Conservation (phyloP, 2,329 filamentous ascomycete genomes). For the Alternaria novae-zelandiae region DNA sequence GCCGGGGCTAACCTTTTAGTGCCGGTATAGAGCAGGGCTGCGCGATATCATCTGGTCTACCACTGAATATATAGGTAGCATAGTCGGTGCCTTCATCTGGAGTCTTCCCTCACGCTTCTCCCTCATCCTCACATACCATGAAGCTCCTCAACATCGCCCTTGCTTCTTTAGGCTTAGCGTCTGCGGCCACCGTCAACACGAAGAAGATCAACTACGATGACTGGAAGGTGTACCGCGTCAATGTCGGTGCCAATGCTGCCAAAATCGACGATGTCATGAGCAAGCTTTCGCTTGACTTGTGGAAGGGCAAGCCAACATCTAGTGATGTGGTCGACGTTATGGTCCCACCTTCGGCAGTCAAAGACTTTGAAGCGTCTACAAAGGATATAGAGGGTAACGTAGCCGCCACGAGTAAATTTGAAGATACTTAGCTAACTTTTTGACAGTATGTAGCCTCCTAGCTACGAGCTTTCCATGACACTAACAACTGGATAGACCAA, state of each 20-base stretch:
- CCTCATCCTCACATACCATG: slow-evolving; percentile 23
- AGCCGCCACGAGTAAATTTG: neutral
- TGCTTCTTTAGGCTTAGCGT: slow-evolving; percentile 40
- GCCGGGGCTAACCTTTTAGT: neutral
- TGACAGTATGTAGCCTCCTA: neutral
- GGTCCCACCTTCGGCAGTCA: slow-evolving; percentile 40
- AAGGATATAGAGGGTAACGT: slow-evolving; percentile 23
- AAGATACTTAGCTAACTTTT: neutral
- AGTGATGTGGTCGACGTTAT: slow-evolving; percentile 46
- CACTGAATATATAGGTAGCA: neutral
- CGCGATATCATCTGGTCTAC: neutral
- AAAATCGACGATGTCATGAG: slow-evolving; percentile 38
- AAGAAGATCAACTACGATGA: slow-evolving; percentile 43
- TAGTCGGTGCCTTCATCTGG: neutral
- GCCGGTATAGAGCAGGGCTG: neutral
- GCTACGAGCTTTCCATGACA: neutral
- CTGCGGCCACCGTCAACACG: slow-evolving; percentile 37
- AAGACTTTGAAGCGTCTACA: slow-evolving; percentile 36
- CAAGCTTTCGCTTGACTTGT: slow-evolving; percentile 40
- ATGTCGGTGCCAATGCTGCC: slow-evolving; percentile 35
- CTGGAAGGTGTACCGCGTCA: slow-evolving; percentile 47
- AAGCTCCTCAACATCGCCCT: slow-evolving; percentile 39
- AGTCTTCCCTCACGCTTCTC: slow-evolving; percentile 1
- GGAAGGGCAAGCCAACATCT: slow-evolving; percentile 43
- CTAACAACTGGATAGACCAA: slow-evolving; percentile 13